Evolutionary conservation across 768 basidiomycete genomes (phyloP).

Genomic region (Boletus vermiculosoides): DNA sequence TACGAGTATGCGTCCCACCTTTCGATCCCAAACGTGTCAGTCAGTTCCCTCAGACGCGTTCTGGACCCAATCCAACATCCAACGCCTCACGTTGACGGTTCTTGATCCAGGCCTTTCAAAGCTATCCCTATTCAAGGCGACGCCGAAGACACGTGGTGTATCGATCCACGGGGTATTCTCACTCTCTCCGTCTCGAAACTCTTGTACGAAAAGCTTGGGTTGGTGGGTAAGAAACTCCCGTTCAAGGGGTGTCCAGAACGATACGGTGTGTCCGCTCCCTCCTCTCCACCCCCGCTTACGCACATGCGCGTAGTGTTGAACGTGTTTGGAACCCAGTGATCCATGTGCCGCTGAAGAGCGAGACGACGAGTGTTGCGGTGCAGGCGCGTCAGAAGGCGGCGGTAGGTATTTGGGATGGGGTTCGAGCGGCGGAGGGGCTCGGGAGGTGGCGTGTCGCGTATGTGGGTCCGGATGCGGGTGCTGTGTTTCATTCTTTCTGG

Average conservation of each 20-base stretch:
- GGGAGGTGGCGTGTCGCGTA: conserved; percentile 48
- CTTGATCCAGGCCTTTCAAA: conserved; percentile 36
- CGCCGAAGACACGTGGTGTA: conserved; percentile 64
- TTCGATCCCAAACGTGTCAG: conserved; percentile 13
- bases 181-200: conserved; percentile 54
- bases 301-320: neutral
- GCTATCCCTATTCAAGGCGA: conserved; percentile 33
- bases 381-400: conserved; percentile 41
- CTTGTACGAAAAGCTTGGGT: conserved; percentile 60
- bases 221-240: conserved; percentile 54
- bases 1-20: conserved; percentile 37
- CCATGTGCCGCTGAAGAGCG: conserved; percentile 42
- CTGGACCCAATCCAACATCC: neutral
- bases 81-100: neutral
- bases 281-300: too few relatives aligned
- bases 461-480: conserved; percentile 29
- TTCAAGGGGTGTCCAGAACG: conserved; percentile 50
- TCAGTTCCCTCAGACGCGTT: neutral
- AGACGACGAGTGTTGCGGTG: conserved; percentile 36
- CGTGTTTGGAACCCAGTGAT: conserved; percentile 39
- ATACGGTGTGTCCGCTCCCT: conserved; percentile 41
- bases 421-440: conserved; percentile 34
- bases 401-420: conserved; percentile 50
- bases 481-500: conserved; percentile 8
- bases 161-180: conserved; percentile 61